Evolutionary conservation across 2,329 filamentous ascomycete species (phyloP), one percentile per base, ranked within the genome.

Genomic region (Calonectria pseudoturangicola): DNA sequence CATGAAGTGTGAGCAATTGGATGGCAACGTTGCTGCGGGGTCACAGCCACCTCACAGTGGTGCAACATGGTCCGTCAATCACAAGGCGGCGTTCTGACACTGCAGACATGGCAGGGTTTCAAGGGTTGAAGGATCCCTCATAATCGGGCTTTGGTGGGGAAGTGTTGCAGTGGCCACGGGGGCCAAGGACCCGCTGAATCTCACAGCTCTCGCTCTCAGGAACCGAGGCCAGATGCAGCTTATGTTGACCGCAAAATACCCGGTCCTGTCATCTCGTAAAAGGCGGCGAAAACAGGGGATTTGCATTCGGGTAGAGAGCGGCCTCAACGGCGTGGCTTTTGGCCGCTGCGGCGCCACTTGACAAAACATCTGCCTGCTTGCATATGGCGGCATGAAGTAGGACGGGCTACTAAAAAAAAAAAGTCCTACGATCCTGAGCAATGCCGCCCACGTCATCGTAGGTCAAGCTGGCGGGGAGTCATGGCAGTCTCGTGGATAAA

Each of bases 361-460:
- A 56, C 2, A 8, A 36, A 58, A 27, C 12, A 36, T 9, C 33
- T 36, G 33, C 33, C 33, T 25, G 13, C n/a, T 8, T 58, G 54
- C 33, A 58, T 58, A 25, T 25, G 18, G 33, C 51, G 18, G 51
- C 51, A 56, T 13, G 33, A 27, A 9, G 8, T 8, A 25, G 54
- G 13, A 48, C 10, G 21, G 43, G 7, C 7, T 7, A 48, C 7
- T 25, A 25, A 48, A 48, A 25, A n/a, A 47, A n/a, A 12, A 27
- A 13, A 51, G 25, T 54, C 50, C 25, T 28, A 54, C 50, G 27
- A 30, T 18, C 6, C 18, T 13, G 16, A 4, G 16, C 12, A 27
- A 48, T 56, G 39, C 60, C 43, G 43, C 45, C 62, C 62, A 66
- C 62, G 45, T 66, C 62, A 66, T 66, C n/a, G 21, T 12, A 18